A percentile compares a stretch with the other conserved stretches of the same genome.
phyloP scores from a whole-genome alignment of 2,329 filamentous ascomycete species.

The Chrysoporthe puriensis region DNA sequence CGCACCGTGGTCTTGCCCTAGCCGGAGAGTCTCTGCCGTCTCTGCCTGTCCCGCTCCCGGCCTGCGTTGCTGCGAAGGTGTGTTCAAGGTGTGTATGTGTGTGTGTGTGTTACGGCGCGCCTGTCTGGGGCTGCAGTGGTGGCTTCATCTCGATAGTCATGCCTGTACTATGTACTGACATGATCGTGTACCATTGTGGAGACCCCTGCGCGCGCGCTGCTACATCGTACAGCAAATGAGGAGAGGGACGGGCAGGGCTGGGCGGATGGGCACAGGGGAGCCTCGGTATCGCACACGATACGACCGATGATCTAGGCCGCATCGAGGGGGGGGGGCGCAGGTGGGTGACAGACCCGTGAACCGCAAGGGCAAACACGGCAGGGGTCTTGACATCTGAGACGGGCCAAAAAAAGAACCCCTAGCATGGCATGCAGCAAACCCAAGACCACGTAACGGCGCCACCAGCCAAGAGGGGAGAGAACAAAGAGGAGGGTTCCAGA shows the following conservation, averaged over 20 bases:
- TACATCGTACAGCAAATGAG: neutral
- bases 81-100: no score
- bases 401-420: slow-evolving; percentile 10
- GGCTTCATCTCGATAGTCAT: no score
- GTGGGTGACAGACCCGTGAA: neutral
- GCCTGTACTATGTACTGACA: no score
- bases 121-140: no score
- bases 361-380: neutral
- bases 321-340: neutral
- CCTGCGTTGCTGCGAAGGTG: neutral
- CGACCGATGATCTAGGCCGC: neutral
- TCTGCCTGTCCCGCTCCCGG: neutral
- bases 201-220: no score
- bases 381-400: neutral
- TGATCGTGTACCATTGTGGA: no score
- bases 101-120: no score
- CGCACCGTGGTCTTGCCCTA: neutral
- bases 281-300: neutral
- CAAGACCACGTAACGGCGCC: neutral
- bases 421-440: neutral
- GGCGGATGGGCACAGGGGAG: neutral
- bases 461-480: neutral
- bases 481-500: neutral
- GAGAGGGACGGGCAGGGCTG: neutral
- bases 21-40: neutral